phyloP scores from a whole-genome alignment of 2,329 filamentous ascomycete species.

The Fusarium sp. region DNA sequence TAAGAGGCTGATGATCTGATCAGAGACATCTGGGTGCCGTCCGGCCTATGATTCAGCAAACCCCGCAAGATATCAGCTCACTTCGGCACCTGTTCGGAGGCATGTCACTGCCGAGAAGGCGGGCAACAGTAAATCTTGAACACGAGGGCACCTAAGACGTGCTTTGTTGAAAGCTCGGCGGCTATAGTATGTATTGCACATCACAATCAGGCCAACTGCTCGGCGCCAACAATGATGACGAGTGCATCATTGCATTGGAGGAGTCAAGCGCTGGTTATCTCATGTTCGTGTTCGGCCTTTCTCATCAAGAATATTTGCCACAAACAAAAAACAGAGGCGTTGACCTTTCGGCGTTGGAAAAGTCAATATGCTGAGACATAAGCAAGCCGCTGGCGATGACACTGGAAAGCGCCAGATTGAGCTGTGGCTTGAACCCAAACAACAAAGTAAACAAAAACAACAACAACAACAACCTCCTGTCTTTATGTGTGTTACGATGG shows the following conservation, averaged over 20 bases:
- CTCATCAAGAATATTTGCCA: neutral
- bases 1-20: too few species aligned
- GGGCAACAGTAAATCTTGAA: fast-evolving
- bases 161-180: neutral
- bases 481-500: fast-evolving
- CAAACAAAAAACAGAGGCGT: neutral
- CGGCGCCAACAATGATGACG: neutral
- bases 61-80: neutral
- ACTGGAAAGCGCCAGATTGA: neutral
- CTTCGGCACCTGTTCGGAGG: neutral
- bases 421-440: neutral
- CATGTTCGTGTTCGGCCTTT: neutral
- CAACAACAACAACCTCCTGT: neutral
- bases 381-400: neutral
- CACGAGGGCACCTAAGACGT: neutral
- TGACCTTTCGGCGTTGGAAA: neutral
- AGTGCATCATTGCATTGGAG: neutral
- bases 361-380: neutral
- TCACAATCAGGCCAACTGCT: neutral
- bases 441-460: neutral
- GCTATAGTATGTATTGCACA: neutral
- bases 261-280: neutral
- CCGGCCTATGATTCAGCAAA: too few species aligned
- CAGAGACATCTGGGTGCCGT: too few species aligned
- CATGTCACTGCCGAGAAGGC: neutral